Evolutionary conservation across 176 grass and related monocot genomes (phyloP), one percentile per base, ranked within the genome.

Genomic region (Sorghum bicolor): DNA sequence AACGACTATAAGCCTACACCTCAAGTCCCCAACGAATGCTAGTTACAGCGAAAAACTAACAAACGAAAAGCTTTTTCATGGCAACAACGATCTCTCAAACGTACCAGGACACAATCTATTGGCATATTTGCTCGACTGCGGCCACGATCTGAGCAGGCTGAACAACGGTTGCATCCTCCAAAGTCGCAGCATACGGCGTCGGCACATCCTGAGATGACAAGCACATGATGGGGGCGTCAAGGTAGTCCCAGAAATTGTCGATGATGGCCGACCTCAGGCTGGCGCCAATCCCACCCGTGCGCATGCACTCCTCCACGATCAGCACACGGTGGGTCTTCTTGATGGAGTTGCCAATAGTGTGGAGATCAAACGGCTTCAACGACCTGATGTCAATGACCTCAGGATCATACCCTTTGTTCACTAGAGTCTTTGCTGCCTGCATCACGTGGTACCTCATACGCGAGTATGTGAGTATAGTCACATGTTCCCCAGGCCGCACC

Each of bases 391-490:
- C 95, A 30, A 97, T 94, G 20, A 97, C 90, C 75, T 97, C 92
- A 0, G 90, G 92, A 32, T 97, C 90, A 0, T 93, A 94, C 17
- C 95, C 90, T 75, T 91, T 93, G 84, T 97, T 94, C 64, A 97
- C 95, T 10, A 97, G 67, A 0, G 92, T 94, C 88, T 97, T 94
- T 0, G 81, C 84, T 8, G 95, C 95, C 75, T 94, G 88, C 92
- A 97, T 94, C 79, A 94, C 95, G 75, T 94, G 95, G 84, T 97
- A 97, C 84, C 95, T 85, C 95, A 94, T 94, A 0, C 90, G 88
- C 1, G 92, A 97, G 75, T 97, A 97, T 14, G 92, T 97, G 29
- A 97, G 90, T 72, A 97, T 93, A 0, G 90, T 91, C 7, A 94
- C 92, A 38, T 94, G 90, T 37, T 94, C 92, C 8, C 95, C 92